A percentile compares a stretch with the other conserved stretches of the same genome.
Conservation (phyloP, 495 filamentous ascomycete species). For the Antarctomyces pellizariae region DNA sequence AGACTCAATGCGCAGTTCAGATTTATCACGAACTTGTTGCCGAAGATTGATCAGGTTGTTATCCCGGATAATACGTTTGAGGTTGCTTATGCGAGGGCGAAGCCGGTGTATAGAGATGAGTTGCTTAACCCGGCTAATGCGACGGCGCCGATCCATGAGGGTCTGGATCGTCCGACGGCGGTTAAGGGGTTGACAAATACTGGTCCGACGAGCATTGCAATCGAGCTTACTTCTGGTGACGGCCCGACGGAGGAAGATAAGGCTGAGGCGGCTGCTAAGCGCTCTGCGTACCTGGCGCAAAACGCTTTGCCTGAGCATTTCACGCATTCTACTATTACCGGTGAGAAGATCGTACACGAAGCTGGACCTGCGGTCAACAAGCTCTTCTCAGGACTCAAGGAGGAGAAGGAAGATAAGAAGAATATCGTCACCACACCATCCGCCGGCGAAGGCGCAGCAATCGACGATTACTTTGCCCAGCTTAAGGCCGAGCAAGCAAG, state of each 20-base stretch:
- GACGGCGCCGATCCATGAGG: constrained; percentile 23
- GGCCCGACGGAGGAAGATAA: constrained; percentile 56
- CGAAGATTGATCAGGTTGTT: constrained; percentile 57
- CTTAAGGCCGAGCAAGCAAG: constrained; percentile 27
- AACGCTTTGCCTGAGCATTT: constrained; percentile 84
- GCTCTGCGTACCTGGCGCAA: constrained; percentile 51
- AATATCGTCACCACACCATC: constrained; percentile 14
- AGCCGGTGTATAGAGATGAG: constrained; percentile 34
- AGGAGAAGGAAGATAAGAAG: constrained; percentile 30
- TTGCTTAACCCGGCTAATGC: constrained; percentile 32
- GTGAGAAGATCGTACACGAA: constrained; percentile 14
- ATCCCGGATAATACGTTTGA: constrained; percentile 82
- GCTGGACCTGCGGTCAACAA: constrained; percentile 7
- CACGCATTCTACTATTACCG: constrained; percentile 54
- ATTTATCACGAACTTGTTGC: constrained; percentile 61
- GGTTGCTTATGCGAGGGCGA: constrained; percentile 35
- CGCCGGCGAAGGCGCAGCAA: constrained; percentile 15
- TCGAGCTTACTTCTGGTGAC: constrained; percentile 49
- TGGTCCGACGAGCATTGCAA: constrained; percentile 45
- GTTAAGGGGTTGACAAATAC: constrained; percentile 46
- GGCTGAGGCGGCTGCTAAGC: constrained; percentile 44
- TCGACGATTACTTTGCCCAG: constrained; percentile 28
- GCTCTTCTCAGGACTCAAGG: constrained; percentile 9
- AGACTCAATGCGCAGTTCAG: constrained; percentile 72
- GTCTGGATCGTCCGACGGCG: constrained; percentile 30